Evolutionary conservation across 441 rosid genomes (phyloP).

Genomic region (Eutrema salsugineum): DNA sequence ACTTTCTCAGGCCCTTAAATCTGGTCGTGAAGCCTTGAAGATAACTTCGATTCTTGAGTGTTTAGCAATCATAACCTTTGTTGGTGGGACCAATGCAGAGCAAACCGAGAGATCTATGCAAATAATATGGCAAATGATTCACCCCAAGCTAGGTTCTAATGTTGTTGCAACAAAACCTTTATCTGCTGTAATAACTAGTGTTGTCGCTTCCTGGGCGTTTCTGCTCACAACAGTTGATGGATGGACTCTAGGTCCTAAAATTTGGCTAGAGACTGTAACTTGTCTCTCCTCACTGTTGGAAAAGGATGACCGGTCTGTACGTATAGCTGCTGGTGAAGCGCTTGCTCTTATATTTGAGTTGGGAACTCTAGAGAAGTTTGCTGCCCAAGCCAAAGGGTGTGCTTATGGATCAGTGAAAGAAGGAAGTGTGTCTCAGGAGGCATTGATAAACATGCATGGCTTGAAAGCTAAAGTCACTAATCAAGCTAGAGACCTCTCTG

Average conservation of each 20-base stretch:
- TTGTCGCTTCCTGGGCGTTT: slow-evolving; percentile 92
- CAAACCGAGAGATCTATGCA: slow-evolving; percentile 82
- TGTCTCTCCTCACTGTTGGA: slow-evolving; percentile 74
- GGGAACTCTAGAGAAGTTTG: slow-evolving; percentile 51
- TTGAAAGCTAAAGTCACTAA: too few relatives aligned
- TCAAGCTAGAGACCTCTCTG: too few relatives aligned
- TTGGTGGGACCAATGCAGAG: slow-evolving; percentile 66
- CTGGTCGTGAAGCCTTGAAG: slow-evolving; percentile 53
- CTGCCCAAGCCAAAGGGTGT: slow-evolving; percentile 39
- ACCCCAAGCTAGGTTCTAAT: slow-evolving; percentile 80
- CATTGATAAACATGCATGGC: slow-evolving; percentile 55
- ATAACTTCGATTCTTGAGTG: slow-evolving; percentile 63
- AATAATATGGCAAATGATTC: slow-evolving; percentile 75
- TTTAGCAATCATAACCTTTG: slow-evolving; percentile 77
- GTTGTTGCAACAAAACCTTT: slow-evolving; percentile 69
- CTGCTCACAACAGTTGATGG: slow-evolving; percentile 70
- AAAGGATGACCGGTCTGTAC: slow-evolving; percentile 82
- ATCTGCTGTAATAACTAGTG: slow-evolving; percentile 53
- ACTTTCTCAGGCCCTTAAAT: too few relatives aligned
- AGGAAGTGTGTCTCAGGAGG: slow-evolving; percentile 53
- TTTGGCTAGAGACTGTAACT: slow-evolving; percentile 74
- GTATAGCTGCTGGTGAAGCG: slow-evolving; percentile 97
- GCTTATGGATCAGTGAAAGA: slow-evolving; percentile 43
- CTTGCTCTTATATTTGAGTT: slow-evolving; percentile 77
- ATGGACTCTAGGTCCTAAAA: slow-evolving; percentile 58